phyloP scores from a whole-genome alignment of 2,329 filamentous ascomycete genomes.

The Capronia americana region DNA sequence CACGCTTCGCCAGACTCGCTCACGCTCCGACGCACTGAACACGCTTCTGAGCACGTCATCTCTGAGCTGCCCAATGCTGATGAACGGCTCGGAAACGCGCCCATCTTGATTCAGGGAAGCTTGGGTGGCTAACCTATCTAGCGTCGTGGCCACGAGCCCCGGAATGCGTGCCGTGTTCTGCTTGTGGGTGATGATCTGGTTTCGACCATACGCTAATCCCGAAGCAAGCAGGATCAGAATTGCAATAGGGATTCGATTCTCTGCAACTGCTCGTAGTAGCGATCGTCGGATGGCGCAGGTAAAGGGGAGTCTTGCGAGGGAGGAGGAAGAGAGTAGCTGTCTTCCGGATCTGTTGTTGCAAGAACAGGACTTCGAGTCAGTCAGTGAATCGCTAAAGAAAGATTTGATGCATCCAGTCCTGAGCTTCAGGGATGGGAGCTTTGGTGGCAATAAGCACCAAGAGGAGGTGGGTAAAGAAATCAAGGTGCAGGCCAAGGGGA shows the following conservation, averaged over 20 bases:
- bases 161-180: constrained; percentile 77
- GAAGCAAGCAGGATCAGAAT: constrained; percentile 54
- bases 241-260: constrained; percentile 59
- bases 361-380: constrained; percentile 37
- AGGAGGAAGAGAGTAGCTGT: constrained; percentile 78
- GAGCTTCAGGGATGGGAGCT: not conserved
- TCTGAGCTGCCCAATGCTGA: constrained; percentile 85
- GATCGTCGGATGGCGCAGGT: constrained; percentile 61
- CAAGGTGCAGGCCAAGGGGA: not conserved
- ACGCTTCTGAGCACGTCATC: constrained; percentile 88
- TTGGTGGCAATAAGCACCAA: constrained; percentile 19
- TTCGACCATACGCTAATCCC: constrained; percentile 67
- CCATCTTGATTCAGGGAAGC: constrained; percentile 76
- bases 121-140: constrained; percentile 82
- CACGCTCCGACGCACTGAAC: constrained; percentile 75
- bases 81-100: constrained; percentile 73
- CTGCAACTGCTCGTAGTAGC: constrained; percentile 56
- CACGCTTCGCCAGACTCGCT: constrained; percentile 84
- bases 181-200: constrained; percentile 66
- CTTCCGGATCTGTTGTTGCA: constrained; percentile 55
- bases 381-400: constrained; percentile 37
- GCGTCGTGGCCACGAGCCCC: constrained; percentile 78
- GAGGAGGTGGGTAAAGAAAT: constrained; percentile 35
- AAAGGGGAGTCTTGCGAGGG: constrained; percentile 90
- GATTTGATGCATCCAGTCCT: constrained; percentile 30